Base-by-base conservation (phyloP, 2,329 filamentous ascomycete species). In the Penicillium rolfsii region DNA sequence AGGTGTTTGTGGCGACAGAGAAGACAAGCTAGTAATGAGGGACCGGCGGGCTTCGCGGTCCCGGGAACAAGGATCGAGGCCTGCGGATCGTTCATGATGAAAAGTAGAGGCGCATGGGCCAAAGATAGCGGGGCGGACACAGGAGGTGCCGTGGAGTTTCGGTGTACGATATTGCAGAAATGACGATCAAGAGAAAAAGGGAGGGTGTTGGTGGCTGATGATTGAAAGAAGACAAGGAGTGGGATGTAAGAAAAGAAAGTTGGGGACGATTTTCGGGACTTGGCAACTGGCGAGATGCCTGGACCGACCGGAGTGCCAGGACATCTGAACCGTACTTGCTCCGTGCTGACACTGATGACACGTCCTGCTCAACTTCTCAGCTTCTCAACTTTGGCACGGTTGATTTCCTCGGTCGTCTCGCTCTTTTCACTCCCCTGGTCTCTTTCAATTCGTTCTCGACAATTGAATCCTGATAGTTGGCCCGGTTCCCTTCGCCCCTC, bases 1-100 rank as follows among this genome's bases (percentile, higher is more conserved):
- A 93, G 82, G 74, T 93, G 91, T 71, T 91, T 81, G 56, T 79
- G 78, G 36, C 82, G 77, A 64, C 82, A 84, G 38, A 76, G 72
- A 30, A 80, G 73, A 79, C 69, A 87, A 60, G 71, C 84, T 71
- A 71, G 79, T 66, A 65, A 81, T 11, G 77, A 76, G 1, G 77
- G 77, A 19, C 72, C 73, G 3, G 71, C 59, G 50, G 61, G 61
- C 57, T 73, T 73, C n/a, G 66, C 61, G 41, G 66, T 43, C 52
- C 57, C 50, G 36, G 65, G 59, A 43, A 59, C 55, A 49, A 59
- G 62, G 19, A 55, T 43, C 12, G 64, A 55, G 30, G 67, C 52
- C 50, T 68, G 71, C 43, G 69, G 66, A 52, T 71, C 70, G 41
- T 66, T 67, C 74, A 76, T 75, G 52, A 58, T 57, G 58, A 60